Evolutionary conservation across 208 protist genomes (phyloP).

Genomic region (Tritrichomonas musculus): DNA sequence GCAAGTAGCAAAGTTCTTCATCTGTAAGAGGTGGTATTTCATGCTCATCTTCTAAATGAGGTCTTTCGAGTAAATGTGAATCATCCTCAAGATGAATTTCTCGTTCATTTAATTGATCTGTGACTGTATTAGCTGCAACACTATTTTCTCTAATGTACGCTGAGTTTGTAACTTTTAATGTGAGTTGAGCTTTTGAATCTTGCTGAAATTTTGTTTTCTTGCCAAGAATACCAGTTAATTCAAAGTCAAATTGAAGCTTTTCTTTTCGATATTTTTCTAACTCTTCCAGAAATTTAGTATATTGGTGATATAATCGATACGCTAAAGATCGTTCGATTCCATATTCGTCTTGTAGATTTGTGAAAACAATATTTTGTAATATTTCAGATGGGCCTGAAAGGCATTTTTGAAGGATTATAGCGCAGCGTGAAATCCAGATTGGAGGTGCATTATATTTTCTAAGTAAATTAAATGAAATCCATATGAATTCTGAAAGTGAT

Average conservation of each 20-base stretch:
- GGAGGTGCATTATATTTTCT: neutral
- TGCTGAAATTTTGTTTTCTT: constrained; percentile 33
- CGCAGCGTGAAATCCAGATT: neutral
- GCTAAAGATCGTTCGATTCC: neutral
- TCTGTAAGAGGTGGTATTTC: neutral
- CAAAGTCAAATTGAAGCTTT: neutral
- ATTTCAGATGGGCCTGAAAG: neutral
- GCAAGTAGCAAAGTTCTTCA: neutral
- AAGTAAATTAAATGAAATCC: neutral
- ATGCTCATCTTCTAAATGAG: neutral
- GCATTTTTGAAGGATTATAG: neutral
- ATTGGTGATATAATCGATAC: neutral
- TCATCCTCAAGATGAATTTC: neutral
- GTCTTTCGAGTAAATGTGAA: neutral
- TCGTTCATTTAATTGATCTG: neutral
- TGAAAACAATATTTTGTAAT: neutral
- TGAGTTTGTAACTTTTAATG: neutral
- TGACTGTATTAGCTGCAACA: neutral
- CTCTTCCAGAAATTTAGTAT: neutral
- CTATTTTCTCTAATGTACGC: neutral
- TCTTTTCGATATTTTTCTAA: neutral
- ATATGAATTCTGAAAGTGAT: neutral
- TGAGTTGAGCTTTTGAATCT: constrained; percentile 20
- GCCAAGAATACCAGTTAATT: neutral
- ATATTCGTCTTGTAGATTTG: too few species aligned